Base-by-base conservation (phyloP, 306 rosid genomes). In the Acmispon strigosus region DNA sequence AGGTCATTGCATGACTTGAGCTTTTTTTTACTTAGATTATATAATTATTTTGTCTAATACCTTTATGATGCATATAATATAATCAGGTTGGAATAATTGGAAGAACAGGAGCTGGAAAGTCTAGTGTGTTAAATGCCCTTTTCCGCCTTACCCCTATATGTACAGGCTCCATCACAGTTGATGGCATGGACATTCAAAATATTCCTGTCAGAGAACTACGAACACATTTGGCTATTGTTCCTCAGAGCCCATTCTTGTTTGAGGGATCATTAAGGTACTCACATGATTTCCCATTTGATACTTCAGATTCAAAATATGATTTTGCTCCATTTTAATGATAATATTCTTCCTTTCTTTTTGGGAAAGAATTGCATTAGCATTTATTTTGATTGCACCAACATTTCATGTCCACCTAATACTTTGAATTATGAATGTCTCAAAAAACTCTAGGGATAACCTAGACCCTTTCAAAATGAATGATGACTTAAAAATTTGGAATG, bases 31-130 rank as follows among this genome's bases (percentile, higher is more conserved):
- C 34, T 54, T 69, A 42, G 44, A 53, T 48, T 12, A 50, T 12
- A 6, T 51, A 41, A 66, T 37, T 6, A 1, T 81, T 58, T 15
- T 37, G 55, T 17, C 39, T 65, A 57, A 68, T 27, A 4, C 51
- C 43, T 66, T 68, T 63, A 45, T 18, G 24, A 71, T 74, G 66
- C 59, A 75, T 60, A 76, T 48, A 58, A 75, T 60, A 76, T 48
- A 58, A 73, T 56, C 84, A 94, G 96, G 91, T 94, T 57, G 98
- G 98, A 60, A 81, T 94, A 69, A 83, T 94, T 75, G 98, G 97
- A 72, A 94, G 98, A 81, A 94, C 97, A 17, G 97, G 98, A 42
- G 98, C 98, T 66, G 97, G 98, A 78, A 93, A 94, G 76, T 94
- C 98, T 75, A 94, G 97, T 82, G 85, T 94, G 79, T 74, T 94